Percentiles rank a stretch among this genome's conserved stretches.
Evolutionary conservation across 2,329 filamentous ascomycete species (phyloP).

Genomic region (Chaetoscypha palmicola): DNA sequence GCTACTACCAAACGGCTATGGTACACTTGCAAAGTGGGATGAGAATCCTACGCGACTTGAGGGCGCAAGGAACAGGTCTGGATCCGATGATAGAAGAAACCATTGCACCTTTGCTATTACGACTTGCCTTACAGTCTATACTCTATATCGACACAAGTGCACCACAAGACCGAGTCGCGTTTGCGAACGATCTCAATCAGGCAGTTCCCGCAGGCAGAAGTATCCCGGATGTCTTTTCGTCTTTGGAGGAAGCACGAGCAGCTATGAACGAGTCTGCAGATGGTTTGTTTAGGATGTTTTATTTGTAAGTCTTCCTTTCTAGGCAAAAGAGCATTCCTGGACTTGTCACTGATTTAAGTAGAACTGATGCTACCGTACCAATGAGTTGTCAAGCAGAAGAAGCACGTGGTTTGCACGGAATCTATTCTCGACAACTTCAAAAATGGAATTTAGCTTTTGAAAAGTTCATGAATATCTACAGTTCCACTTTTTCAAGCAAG

Average conservation of each 20-base stretch:
- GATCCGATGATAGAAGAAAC: constrained; percentile 19
- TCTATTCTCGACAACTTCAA: constrained; percentile 11
- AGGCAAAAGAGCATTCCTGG: not conserved
- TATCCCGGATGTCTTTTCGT: constrained; percentile 19
- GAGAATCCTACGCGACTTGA: constrained; percentile 22
- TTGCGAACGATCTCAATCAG: constrained; percentile 16
- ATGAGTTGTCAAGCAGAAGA: constrained; percentile 15
- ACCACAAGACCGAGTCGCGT: constrained; percentile 13
- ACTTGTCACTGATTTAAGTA: constrained; percentile 4
- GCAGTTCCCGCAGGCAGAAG: constrained; percentile 8
- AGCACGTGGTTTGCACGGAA: constrained; percentile 10
- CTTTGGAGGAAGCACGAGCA: constrained; percentile 21
- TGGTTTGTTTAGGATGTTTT: constrained; percentile 23
- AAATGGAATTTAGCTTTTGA: constrained; percentile 25
- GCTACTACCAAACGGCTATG: constrained; percentile 24
- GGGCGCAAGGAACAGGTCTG: constrained; percentile 7
- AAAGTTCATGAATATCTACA: constrained; percentile 23
- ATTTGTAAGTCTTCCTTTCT: constrained; percentile 12
- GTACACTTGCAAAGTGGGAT: constrained; percentile 27
- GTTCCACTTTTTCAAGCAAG: constrained; percentile 16
- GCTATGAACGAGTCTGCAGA: constrained; percentile 20
- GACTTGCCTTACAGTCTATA: constrained; percentile 26
- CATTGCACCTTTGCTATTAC: constrained; percentile 23
- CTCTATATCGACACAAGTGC: constrained; percentile 25
- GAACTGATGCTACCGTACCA: constrained; percentile 12